These are phyloP conservation scores for Didymella exigua DNA, from an alignment of 2,329 filamentous ascomycete genomes.

Conservation along the genomic window DNA sequence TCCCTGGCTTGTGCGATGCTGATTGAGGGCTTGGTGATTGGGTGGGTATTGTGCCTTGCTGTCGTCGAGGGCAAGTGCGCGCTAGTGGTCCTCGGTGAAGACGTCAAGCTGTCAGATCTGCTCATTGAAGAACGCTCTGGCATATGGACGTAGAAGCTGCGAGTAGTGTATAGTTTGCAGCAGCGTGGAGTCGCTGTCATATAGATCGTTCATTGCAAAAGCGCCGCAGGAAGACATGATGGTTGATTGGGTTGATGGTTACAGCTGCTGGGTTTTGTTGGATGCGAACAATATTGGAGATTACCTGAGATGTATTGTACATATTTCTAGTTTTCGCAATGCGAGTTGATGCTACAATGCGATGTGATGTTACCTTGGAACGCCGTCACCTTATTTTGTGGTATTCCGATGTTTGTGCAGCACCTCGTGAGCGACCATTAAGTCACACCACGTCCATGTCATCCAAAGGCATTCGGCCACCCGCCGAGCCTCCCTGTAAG, in stretches of 20 bases:
- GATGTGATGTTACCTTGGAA: conserved; percentile 17
- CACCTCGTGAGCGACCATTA: conserved; percentile 14
- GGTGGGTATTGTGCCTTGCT: background rate
- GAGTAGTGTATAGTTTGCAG: conserved; percentile 21
- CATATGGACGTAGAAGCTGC: conserved; percentile 12
- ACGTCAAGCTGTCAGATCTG: background rate
- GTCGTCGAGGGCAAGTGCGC: conserved; percentile 14
- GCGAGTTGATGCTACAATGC: background rate
- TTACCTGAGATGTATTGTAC: conserved; percentile 12
- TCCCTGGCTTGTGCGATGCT: conserved; percentile 4
- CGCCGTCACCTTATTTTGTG: conserved; percentile 12
- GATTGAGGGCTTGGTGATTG: background rate
- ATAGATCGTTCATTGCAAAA: conserved; percentile 16
- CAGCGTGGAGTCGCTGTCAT: conserved; percentile 22
- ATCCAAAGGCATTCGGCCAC: conserved; percentile 9
- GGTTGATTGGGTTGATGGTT: background rate
- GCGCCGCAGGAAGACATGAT: conserved; percentile 17
- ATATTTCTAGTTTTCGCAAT: conserved; percentile 7
- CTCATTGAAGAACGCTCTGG: background rate
- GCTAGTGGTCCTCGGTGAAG: background rate
- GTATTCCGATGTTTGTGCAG: conserved; percentile 10
- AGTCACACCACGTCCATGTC: conserved; percentile 22
- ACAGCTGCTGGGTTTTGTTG: background rate
- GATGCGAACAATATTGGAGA: conserved; percentile 3
- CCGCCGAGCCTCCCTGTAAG: background rate